Percentiles rank a stretch among this genome's conserved stretches.
phyloP scores from a whole-genome alignment of 345 rosid genomes.

The Ailanthus altissimus region DNA sequence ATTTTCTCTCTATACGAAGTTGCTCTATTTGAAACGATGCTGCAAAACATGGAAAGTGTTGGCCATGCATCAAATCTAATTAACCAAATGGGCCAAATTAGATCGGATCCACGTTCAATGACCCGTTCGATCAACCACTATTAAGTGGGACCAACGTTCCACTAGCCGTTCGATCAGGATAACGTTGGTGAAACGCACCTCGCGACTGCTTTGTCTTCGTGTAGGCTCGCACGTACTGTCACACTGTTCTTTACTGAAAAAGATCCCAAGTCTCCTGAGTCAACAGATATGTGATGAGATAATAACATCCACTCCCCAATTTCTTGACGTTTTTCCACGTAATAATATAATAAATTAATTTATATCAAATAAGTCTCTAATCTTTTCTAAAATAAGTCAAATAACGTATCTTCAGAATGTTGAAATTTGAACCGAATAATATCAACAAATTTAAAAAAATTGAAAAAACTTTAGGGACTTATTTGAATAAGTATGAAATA shows the following conservation, averaged over 20 bases:
- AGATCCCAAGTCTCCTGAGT: background rate
- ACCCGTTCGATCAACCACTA: background rate
- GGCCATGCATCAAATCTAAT: background rate
- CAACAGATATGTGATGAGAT: too few relatives aligned
- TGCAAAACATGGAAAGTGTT: background rate
- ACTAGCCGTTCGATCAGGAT: background rate
- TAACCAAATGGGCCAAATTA: background rate
- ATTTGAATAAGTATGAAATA: too few relatives aligned
- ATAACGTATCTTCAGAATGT: too few relatives aligned
- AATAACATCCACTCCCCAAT: too few relatives aligned
- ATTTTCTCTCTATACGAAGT: background rate
- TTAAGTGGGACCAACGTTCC: background rate
- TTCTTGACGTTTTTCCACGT: too few relatives aligned
- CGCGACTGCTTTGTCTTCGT: background rate
- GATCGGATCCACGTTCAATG: background rate
- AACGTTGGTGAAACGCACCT: background rate
- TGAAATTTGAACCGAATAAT: too few relatives aligned
- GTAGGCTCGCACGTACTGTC: background rate
- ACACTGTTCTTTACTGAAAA: background rate
- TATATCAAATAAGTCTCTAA: too few relatives aligned
- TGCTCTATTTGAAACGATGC: background rate
- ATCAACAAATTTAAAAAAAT: too few relatives aligned
- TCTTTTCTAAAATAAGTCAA: too few relatives aligned
- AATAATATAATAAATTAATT: too few relatives aligned
- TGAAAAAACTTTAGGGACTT: too few relatives aligned